A percentile compares a stretch with the other conserved stretches of the same genome.
Evolutionary conservation across 495 filamentous ascomycete species (phyloP).

Genomic region (Corynascus novoguineensis): DNA sequence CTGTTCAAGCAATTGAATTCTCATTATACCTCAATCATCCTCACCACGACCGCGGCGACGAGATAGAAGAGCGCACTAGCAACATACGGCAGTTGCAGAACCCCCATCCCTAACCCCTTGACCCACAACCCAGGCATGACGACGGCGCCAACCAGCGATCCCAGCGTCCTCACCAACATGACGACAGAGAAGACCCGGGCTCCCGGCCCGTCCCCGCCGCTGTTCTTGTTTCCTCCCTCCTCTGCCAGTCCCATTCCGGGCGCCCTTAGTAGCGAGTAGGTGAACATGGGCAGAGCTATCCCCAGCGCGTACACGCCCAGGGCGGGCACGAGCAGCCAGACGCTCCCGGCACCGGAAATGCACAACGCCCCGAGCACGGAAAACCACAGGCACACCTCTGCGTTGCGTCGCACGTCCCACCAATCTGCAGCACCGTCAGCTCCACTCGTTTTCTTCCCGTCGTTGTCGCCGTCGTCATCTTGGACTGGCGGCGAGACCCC

Average conservation of each 20-base stretch:
- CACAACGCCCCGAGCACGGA: conserved; percentile 38
- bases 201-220: neutral
- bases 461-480: no score
- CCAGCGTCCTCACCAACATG: conserved; percentile 43
- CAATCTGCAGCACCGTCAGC: no score
- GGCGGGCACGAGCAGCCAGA: conserved; percentile 33
- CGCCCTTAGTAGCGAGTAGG: conserved; percentile 37
- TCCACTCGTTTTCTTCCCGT: no score
- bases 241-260: conserved; percentile 19
- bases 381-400: conserved; percentile 32
- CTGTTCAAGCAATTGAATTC: no score
- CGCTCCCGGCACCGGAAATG: conserved; percentile 32
- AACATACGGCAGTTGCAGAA: conserved; percentile 30
- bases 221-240: neutral
- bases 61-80: conserved; percentile 34
- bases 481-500: no score
- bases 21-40: conserved; percentile 13
- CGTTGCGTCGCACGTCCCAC: no score
- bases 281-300: conserved; percentile 42
- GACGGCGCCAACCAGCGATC: conserved; percentile 37
- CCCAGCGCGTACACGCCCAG: conserved; percentile 41
- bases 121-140: conserved; percentile 41
- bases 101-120: conserved; percentile 24
- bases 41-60: conserved; percentile 18
- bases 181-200: conserved; percentile 42